Percentiles rank a stretch among this genome's conserved stretches.
These are phyloP conservation scores for Polyporus tsugae DNA, from an alignment of 1,284 basidiomycete species.

Conservation along the genomic window DNA sequence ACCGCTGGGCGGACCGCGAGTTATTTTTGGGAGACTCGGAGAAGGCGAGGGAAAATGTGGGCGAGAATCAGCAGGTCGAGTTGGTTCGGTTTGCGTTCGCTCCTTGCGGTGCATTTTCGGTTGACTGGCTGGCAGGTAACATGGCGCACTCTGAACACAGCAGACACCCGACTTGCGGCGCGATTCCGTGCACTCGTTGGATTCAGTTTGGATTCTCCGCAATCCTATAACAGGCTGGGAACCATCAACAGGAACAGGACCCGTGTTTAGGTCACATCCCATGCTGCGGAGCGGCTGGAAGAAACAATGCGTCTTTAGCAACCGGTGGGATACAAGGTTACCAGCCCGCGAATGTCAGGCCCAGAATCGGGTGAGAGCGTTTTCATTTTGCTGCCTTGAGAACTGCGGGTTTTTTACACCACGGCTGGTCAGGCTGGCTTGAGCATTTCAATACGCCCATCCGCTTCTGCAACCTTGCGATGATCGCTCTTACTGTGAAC, in stretches of 20 bases:
- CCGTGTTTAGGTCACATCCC: conserved; percentile 4
- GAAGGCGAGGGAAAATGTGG: background rate
- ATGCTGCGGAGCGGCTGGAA: conserved; percentile 11
- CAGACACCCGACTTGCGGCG: background rate
- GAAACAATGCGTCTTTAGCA: background rate
- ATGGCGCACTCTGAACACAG: background rate
- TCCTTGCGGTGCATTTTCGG: background rate
- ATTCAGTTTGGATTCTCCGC: background rate
- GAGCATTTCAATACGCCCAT: background rate
- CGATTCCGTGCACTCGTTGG: background rate
- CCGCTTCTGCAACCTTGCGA: conserved; percentile 1
- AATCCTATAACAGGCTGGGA: background rate
- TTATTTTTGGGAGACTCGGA: background rate
- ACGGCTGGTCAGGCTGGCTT: background rate
- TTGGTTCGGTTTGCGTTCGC: background rate
- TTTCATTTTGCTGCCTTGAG: conserved; percentile 12
- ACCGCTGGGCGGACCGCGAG: conserved; percentile 1
- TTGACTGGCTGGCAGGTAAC: background rate
- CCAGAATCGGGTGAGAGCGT: conserved; percentile 20
- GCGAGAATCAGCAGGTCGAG: background rate
- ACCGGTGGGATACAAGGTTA: background rate
- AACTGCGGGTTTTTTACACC: background rate
- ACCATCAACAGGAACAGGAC: background rate
- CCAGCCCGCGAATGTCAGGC: background rate
- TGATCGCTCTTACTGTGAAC: conserved; percentile 12